phyloP scores from a whole-genome alignment of 2,329 filamentous ascomycete species.

The Ploettnerulaceae sp. region DNA sequence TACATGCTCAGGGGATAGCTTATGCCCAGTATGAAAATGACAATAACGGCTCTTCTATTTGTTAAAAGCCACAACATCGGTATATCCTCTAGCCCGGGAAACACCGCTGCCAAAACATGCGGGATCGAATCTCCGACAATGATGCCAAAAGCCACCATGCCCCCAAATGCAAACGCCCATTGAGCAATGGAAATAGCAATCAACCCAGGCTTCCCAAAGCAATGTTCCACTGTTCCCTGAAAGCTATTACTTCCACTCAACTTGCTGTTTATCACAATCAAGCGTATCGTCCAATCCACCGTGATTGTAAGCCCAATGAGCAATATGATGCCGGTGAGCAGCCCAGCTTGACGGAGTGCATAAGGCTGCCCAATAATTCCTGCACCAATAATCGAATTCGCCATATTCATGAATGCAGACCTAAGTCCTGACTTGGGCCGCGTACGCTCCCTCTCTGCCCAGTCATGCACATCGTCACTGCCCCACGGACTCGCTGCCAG shows the following conservation, averaged over 20 bases:
- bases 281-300: slow-evolving; percentile 94
- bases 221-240: slow-evolving; percentile 92
- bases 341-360: slow-evolving; percentile 87
- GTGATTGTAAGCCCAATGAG: slow-evolving; percentile 75
- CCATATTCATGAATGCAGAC: slow-evolving; percentile 99
- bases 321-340: slow-evolving; percentile 73
- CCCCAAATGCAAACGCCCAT: slow-evolving; percentile 97
- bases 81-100: slow-evolving; percentile 66
- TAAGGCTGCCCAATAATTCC: slow-evolving; percentile 84
- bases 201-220: slow-evolving; percentile 82
- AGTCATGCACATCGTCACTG: slow-evolving; percentile 41
- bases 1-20: slow-evolving; percentile 92
- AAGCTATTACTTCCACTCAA: slow-evolving; percentile 90
- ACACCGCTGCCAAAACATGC: slow-evolving; percentile 77
- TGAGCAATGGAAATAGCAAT: slow-evolving; percentile 87
- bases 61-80: slow-evolving; percentile 79
- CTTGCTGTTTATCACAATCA: slow-evolving; percentile 98
- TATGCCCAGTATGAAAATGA: slow-evolving; percentile 78
- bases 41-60: slow-evolving; percentile 76
- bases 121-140: slow-evolving; percentile 97
- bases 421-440: slow-evolving; percentile 80
- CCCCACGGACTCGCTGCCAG: slow-evolving; percentile 44
- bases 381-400: slow-evolving; percentile 89
- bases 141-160: slow-evolving; percentile 97
- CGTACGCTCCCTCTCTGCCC: slow-evolving; percentile 49